Percentiles rank a stretch among this genome's conserved stretches.
Evolutionary conservation across 192 early-diverging fungal species (phyloP).

Genomic region (Backusella parvicylindrica): DNA sequence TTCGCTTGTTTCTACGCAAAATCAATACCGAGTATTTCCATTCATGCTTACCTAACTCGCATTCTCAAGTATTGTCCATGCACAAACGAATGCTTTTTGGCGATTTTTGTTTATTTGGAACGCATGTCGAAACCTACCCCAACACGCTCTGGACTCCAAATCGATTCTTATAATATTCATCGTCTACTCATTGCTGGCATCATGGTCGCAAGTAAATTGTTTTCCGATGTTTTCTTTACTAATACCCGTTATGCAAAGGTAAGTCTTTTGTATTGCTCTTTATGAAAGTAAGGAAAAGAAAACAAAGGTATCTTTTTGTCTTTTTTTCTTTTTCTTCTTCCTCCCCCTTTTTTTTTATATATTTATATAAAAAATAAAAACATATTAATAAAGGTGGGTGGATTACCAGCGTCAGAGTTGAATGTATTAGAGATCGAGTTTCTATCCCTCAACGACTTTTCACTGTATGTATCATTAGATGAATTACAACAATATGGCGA

Average conservation of each 20-base stretch:
- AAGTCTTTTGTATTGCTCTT: too few relatives aligned
- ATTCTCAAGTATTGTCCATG: slow-evolving; percentile 90
- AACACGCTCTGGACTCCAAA: slow-evolving; percentile 56
- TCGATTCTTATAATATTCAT: slow-evolving; percentile 85
- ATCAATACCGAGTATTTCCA: slow-evolving; percentile 79
- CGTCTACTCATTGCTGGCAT: slow-evolving; percentile 82
- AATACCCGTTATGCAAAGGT: slow-evolving; percentile 82
- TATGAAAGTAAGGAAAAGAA: too few relatives aligned
- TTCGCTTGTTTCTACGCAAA: slow-evolving; percentile 74
- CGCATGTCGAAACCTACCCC: slow-evolving; percentile 66
- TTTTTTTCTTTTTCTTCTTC: too few relatives aligned
- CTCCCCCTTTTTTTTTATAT: too few relatives aligned
- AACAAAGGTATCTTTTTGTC: too few relatives aligned
- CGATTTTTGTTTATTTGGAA: slow-evolving; percentile 84
- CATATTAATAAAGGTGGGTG: slow-evolving; percentile 83
- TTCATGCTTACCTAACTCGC: slow-evolving; percentile 77
- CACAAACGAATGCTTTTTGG: slow-evolving; percentile 83
- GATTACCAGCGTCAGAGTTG: slow-evolving; percentile 80
- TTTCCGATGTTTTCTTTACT: slow-evolving; percentile 86
- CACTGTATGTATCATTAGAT: slow-evolving; percentile 70
- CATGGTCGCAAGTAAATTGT: slow-evolving; percentile 84
- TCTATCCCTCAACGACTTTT: slow-evolving; percentile 75
- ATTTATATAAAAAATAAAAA: too few relatives aligned
- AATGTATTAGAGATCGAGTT: slow-evolving; percentile 91
- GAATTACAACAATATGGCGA: slow-evolving; percentile 77